These are phyloP conservation scores for Magnusiomyces paraingens DNA, from an alignment of 1,139 yeast species.

Conservation along the genomic window DNA sequence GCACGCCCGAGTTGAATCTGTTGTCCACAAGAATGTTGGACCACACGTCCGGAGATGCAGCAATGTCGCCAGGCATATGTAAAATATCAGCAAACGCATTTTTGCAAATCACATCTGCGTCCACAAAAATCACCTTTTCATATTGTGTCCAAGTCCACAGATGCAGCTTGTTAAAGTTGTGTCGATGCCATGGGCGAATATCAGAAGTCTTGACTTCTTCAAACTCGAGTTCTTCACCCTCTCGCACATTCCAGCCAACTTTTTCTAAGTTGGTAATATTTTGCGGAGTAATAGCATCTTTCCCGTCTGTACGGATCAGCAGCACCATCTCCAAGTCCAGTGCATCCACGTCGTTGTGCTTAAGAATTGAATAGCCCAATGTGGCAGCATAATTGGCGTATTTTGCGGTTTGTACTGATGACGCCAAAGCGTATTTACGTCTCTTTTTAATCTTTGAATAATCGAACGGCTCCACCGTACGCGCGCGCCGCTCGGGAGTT, in stretches of 20 bases:
- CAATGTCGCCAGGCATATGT: slow-evolving; percentile 23
- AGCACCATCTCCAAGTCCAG: slow-evolving; percentile 23
- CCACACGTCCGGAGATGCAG: slow-evolving; percentile 25
- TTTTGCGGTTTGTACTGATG: slow-evolving; percentile 23
- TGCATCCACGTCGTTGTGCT: slow-evolving; percentile 22
- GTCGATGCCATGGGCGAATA: slow-evolving; percentile 23
- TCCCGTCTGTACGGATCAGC: slow-evolving; percentile 23
- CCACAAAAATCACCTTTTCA: slow-evolving; percentile 24
- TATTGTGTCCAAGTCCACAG: slow-evolving; percentile 26
- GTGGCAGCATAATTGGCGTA: slow-evolving; percentile 22
- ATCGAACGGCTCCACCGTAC: slow-evolving; percentile 10
- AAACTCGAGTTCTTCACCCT: slow-evolving; percentile 21
- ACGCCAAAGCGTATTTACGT: slow-evolving; percentile 18
- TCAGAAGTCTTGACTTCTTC: slow-evolving; percentile 21
- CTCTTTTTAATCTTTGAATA: not conserved
- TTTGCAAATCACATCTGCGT: slow-evolving; percentile 26
- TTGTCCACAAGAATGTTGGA: slow-evolving; percentile 22
- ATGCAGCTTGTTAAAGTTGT: slow-evolving; percentile 24
- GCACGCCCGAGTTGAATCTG: slow-evolving; percentile 23
- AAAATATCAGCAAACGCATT: slow-evolving; percentile 21
- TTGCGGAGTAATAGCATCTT: slow-evolving; percentile 22
- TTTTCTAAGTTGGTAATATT: slow-evolving; percentile 21
- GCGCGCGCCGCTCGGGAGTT: slow-evolving; percentile 6
- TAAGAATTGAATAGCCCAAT: slow-evolving; percentile 21
- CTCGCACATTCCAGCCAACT: slow-evolving; percentile 23